These are phyloP conservation scores for Zhuliangozyma parablackwelliae DNA, from an alignment of 1,139 yeast genomes.

Conservation along the genomic window DNA sequence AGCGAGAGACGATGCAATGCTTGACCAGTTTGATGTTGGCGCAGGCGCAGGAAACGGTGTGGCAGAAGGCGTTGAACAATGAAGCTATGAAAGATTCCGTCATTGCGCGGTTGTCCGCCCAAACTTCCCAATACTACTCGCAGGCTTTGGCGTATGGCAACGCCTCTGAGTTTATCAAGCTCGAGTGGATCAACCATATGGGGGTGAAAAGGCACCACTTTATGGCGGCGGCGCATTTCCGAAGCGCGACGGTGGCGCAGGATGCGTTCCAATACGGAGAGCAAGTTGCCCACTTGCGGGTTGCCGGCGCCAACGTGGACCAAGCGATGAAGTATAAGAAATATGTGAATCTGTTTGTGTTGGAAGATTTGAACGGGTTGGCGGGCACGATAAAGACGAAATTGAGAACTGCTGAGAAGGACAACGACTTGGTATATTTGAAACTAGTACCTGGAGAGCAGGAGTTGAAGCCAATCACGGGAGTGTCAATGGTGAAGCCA, in stretches of 20 bases:
- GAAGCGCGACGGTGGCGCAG: slow-evolving; percentile 51
- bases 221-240: slow-evolving; percentile 61
- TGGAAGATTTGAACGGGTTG: slow-evolving; percentile 49
- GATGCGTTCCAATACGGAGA: slow-evolving; percentile 59
- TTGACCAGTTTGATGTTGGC: slow-evolving; percentile 55
- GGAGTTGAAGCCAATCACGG: slow-evolving; percentile 40
- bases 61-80: slow-evolving; percentile 62
- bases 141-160: slow-evolving; percentile 43
- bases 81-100: slow-evolving; percentile 57
- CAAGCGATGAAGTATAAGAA: slow-evolving; percentile 38
- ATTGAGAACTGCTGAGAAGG: slow-evolving; percentile 61
- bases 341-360: slow-evolving; percentile 39
- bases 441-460: slow-evolving; percentile 53
- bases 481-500: slow-evolving; percentile 57
- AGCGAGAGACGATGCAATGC: slow-evolving; percentile 22
- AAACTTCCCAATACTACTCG: slow-evolving; percentile 56
- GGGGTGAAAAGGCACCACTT: slow-evolving; percentile 60
- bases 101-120: slow-evolving; percentile 60
- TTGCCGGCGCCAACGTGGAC: slow-evolving; percentile 28
- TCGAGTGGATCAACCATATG: slow-evolving; percentile 64
- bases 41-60: slow-evolving; percentile 83
- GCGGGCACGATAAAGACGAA: slow-evolving; percentile 38
- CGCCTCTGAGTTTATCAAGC: slow-evolving; percentile 47
- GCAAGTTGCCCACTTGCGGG: slow-evolving; percentile 56
- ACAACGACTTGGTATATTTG: slow-evolving; percentile 75